Evolutionary conservation across 2,329 filamentous ascomycete genomes (phyloP).

Genomic region (Didymella pinodella): DNA sequence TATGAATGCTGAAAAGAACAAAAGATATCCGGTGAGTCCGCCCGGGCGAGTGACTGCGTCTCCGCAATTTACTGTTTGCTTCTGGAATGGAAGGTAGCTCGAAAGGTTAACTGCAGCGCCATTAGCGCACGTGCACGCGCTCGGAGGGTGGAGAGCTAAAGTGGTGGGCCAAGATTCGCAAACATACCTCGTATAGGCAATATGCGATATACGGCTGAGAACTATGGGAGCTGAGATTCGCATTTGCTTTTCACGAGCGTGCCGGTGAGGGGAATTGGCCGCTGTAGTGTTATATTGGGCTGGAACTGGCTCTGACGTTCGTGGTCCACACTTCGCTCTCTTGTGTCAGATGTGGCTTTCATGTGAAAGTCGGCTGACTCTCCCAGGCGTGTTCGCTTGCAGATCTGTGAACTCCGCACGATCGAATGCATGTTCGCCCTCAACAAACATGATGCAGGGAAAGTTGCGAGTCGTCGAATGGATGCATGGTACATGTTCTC

Average conservation of each 20-base stretch:
- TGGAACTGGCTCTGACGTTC: slow-evolving; percentile 20
- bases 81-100: slow-evolving; percentile 33
- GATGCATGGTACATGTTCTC: slow-evolving; percentile 29
- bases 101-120: slow-evolving; percentile 24
- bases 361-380: slow-evolving; percentile 40
- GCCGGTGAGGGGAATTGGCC: neutral
- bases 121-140: slow-evolving; percentile 37
- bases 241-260: neutral
- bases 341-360: slow-evolving; percentile 29
- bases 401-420: slow-evolving; percentile 19
- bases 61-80: slow-evolving; percentile 30
- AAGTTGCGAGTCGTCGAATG: slow-evolving; percentile 25
- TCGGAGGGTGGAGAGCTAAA: slow-evolving; percentile 20
- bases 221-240: slow-evolving; percentile 4
- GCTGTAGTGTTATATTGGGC: slow-evolving; percentile 8
- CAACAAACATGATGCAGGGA: slow-evolving; percentile 13
- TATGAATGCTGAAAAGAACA: slow-evolving; percentile 1
- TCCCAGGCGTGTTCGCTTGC: slow-evolving; percentile 19
- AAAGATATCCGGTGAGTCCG: slow-evolving; percentile 6
- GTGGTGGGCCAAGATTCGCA: slow-evolving; percentile 21
- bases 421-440: slow-evolving; percentile 7
- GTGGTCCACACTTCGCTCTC: slow-evolving; percentile 9
- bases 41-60: slow-evolving; percentile 5
- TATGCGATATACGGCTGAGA: slow-evolving; percentile 18
- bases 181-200: slow-evolving; percentile 38